These are phyloP conservation scores for Vitis hybrid DNA, from an alignment of 177 flowering plant species.

Conservation along the genomic window DNA sequence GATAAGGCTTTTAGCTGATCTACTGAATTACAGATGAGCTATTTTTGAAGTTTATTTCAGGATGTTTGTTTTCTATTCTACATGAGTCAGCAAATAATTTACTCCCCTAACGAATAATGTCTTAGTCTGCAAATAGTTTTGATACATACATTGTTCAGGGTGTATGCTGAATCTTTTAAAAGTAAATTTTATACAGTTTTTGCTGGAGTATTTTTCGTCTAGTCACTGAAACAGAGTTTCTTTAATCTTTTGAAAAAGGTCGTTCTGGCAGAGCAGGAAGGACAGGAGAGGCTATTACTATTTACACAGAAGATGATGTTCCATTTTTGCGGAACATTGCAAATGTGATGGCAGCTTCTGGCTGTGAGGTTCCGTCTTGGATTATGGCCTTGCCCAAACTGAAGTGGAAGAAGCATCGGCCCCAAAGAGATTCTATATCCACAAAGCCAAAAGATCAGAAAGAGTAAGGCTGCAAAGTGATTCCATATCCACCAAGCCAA, in stretches of 20 bases:
- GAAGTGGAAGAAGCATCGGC: slow-evolving; percentile 77
- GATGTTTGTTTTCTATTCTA: no score
- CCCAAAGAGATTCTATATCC: slow-evolving; percentile 66
- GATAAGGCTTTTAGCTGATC: no score
- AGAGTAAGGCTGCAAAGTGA: slow-evolving; percentile 55
- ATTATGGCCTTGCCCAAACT: slow-evolving; percentile 57
- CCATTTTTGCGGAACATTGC: slow-evolving; percentile 81
- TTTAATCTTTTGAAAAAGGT: slow-evolving; percentile 41
- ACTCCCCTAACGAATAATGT: no score
- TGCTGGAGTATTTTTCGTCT: neutral
- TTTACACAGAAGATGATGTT: slow-evolving; percentile 79
- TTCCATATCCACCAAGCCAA: slow-evolving; percentile 47
- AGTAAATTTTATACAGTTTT: neutral
- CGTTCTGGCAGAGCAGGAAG: slow-evolving; percentile 96
- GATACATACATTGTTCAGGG: neutral
- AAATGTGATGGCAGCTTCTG: slow-evolving; percentile 80
- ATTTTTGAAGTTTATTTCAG: no score
- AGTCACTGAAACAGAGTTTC: slow-evolving; percentile 6
- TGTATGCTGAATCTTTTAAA: neutral
- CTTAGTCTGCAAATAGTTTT: no score
- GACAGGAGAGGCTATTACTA: slow-evolving; percentile 81
- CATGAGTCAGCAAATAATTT: no score
- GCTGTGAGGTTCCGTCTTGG: slow-evolving; percentile 92
- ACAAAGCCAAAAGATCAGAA: slow-evolving; percentile 36
- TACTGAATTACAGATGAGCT: no score